Evolutionary conservation across 192 early-diverging fungal species (phyloP).

Genomic region (Radiomyces spectabilis): DNA sequence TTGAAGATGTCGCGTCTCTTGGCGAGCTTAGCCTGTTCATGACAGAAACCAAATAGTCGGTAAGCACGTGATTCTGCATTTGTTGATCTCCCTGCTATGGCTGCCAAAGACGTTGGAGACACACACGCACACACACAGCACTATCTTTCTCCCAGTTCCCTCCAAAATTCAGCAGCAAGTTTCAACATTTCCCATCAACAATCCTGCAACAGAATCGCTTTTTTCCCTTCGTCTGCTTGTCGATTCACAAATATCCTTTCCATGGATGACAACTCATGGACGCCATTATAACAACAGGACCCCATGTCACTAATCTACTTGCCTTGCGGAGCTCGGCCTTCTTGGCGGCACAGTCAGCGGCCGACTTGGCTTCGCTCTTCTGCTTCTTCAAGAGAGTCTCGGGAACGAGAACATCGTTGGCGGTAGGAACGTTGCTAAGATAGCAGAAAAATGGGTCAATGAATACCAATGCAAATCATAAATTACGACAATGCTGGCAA

Average conservation of each 20-base stretch:
- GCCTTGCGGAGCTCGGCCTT: slow-evolving; percentile 49
- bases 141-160: too few species aligned
- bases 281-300: not conserved
- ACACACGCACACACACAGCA: too few species aligned
- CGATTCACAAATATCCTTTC: too few species aligned
- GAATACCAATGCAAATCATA: not conserved
- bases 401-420: slow-evolving; percentile 71
- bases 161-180: too few species aligned
- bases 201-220: too few species aligned
- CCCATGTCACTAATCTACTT: slow-evolving; percentile 3
- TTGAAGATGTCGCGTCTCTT: slow-evolving; percentile 98
- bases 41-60: not conserved
- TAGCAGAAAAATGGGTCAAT: not conserved
- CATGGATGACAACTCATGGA: too few species aligned
- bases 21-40: slow-evolving; percentile 38
- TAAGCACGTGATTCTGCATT: not conserved
- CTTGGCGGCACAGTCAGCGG: slow-evolving; percentile 48
- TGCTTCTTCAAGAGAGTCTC: slow-evolving; percentile 87
- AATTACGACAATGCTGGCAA: too few species aligned
- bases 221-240: too few species aligned
- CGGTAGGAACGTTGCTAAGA: slow-evolving; percentile 38
- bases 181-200: too few species aligned
- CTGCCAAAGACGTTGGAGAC: too few species aligned
- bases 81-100: too few species aligned
- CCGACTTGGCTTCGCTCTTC: slow-evolving; percentile 66